These are phyloP conservation scores for Juncus inflexus DNA, from an alignment of 176 grass and related monocot species.

Conservation along the genomic window DNA sequence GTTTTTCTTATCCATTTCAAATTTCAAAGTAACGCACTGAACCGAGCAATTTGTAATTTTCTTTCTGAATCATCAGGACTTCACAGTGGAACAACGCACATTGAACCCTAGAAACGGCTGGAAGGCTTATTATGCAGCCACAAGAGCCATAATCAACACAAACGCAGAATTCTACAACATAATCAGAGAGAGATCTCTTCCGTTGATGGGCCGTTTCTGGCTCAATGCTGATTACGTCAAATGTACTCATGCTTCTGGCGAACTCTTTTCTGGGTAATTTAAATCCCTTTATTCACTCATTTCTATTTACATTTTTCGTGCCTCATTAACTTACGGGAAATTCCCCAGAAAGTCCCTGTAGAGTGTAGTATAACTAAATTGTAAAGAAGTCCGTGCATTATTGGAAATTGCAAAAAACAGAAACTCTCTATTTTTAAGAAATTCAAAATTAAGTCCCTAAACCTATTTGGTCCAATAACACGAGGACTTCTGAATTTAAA, in stretches of 20 bases:
- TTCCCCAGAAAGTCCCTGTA: no score
- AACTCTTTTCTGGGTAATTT: conserved; percentile 72
- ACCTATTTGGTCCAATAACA: no score
- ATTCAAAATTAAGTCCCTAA: no score
- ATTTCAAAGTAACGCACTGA: no score
- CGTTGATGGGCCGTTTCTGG: conserved; percentile 82
- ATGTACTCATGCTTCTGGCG: conserved; percentile 70
- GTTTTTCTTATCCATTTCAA: not conserved
- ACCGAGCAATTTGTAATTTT: conserved; percentile 12
- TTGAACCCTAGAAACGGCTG: conserved; percentile 76
- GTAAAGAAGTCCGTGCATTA: no score
- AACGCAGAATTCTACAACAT: conserved; percentile 91
- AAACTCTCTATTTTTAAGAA: no score
- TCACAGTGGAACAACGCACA: conserved; percentile 69
- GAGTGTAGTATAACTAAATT: no score
- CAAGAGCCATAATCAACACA: conserved; percentile 77
- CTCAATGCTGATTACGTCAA: conserved; percentile 83
- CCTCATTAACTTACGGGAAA: not conserved
- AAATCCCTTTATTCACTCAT: conserved; percentile 2
- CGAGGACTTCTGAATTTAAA: no score
- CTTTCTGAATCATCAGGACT: conserved; percentile 50
- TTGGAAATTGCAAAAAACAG: no score
- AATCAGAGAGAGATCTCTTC: conserved; percentile 82
- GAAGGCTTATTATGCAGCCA: conserved; percentile 95
- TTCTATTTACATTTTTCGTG: not conserved